A percentile compares a stretch with the other conserved stretches of the same genome.
Evolutionary conservation across 1,284 basidiomycete species (phyloP).

Genomic region (Mycosarcoma maydis): DNA sequence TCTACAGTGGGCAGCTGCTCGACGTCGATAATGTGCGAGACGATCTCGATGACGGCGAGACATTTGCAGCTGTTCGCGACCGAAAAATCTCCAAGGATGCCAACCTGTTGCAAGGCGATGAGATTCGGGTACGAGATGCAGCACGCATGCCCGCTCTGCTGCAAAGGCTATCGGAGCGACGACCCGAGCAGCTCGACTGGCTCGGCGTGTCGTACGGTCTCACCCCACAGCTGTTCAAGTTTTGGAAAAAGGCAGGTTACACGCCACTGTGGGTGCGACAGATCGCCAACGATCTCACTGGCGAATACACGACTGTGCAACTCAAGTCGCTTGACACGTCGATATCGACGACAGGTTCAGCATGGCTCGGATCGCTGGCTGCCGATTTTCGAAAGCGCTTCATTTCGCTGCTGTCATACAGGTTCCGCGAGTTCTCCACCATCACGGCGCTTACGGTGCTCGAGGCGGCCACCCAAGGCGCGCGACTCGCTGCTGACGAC

Average conservation of each 20-base stretch:
- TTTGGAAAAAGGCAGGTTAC: conserved; percentile 95
- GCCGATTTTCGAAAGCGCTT: conserved; percentile 94
- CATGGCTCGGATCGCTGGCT: conserved; percentile 90
- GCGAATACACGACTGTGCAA: conserved; percentile 97
- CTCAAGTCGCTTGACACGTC: conserved; percentile 70
- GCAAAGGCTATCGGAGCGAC: conserved; percentile 86
- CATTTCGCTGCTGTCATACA: conserved; percentile 87
- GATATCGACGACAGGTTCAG: conserved; percentile 69
- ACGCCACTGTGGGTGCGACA: conserved; percentile 92
- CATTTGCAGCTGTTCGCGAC: conserved; percentile 69
- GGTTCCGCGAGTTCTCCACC: conserved; percentile 90
- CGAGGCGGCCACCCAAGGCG: conserved; percentile 79
- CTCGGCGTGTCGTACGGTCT: conserved; percentile 96
- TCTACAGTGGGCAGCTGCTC: conserved; percentile 88
- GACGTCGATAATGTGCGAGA: conserved; percentile 71
- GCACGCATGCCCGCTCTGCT: conserved; percentile 90
- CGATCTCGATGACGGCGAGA: conserved; percentile 48
- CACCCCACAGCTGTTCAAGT: conserved; percentile 86
- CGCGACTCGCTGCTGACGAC: conserved; percentile 57
- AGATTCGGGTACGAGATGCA: conserved; percentile 76
- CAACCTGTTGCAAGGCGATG: conserved; percentile 42
- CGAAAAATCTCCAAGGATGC: conserved; percentile 49
- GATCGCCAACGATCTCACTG: conserved; percentile 91
- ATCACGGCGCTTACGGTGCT: conserved; percentile 87
- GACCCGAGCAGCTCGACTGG: conserved; percentile 91